Base-by-base conservation (phyloP, 768 basidiomycete genomes). In the Cubamyces lactineus region DNA sequence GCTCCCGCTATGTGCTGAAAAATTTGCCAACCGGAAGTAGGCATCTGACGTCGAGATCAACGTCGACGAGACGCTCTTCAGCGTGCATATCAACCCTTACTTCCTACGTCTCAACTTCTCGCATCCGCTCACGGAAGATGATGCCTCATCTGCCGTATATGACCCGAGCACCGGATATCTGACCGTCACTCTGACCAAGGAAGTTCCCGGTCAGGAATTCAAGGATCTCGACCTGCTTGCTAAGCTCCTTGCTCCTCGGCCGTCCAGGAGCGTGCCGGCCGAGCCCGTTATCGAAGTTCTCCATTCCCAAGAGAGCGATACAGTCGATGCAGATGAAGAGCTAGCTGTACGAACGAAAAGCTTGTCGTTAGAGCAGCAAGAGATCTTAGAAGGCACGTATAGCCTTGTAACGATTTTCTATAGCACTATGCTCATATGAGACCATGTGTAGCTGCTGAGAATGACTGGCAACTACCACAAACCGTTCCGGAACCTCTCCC, bases 391-490 rank as follows among this genome's bases (percentile, higher is more conserved):
- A 77, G 89, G 89, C 86, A 63, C 12, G 72, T 49, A 17, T 24
- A 23, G 45, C 30, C 17, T 49, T 34, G 34, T 11, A 9, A 34
- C 34, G 34, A 6, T 34, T 34, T 34, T 4, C 34, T 11, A 9
- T 9, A 6, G 11, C 11, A 6, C 34, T 5, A 34, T 34, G 34
- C 34, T 34, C 34, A 34, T 6, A 34, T 11, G 34, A 34, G 34
- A 11, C 11, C 34, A 11, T 34, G 5, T 1, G 11, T 73, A 94
- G 92, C 91, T 23, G 86, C 85, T 42, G 78, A 85, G 67, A 87
- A 91, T 65, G 88, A 90, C 69, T 94, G 92, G 92, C 86, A 86
- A 66, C 63, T 92, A 39, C 85, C 86, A 11, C 92, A 93, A 73
- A 72, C 80, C 21, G 67, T 87, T 16, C 79, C 86, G 24, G 77